Evolutionary conservation across 345 rosid genomes (phyloP), one percentile per base, ranked within the genome.

Genomic region (Rhizophora apiculata): DNA sequence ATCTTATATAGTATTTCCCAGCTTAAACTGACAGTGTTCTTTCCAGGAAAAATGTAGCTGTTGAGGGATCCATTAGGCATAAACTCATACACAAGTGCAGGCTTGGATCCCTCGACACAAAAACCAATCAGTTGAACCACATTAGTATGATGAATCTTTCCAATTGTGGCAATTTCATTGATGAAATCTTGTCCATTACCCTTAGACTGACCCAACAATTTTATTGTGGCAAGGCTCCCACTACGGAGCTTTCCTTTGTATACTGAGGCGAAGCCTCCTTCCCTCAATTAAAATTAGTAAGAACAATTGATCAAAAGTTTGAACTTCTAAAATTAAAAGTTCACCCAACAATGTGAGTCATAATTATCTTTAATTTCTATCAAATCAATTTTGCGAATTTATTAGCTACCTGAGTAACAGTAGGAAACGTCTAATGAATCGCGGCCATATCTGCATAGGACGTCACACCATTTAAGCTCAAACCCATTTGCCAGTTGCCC

Each of bases 61-160:
- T 69, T 27, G 22, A 69, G 65, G 18, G 65, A 69, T 46, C 65
- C 72, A 69, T 48, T 69, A 6, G 65, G 24, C 72, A 66, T 66
- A n/a, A 66, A 66, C 1, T 66, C 69, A 15, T 54, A 66, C 13
- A 66, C 8, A 54, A 66, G 72, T 11, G 65, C 72, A 11, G 13
- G 49, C 24, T 60, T 69, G 0, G 72, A 32, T 22, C 73, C 73
- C 22, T 61, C 73, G 0, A 19, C 64, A 51, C 32, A 60, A 19
- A 46, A 61, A 0, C 73, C 73, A 5, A 69, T 69, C 4, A 69
- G 37, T 18, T 19, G 58, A 15, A 69, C 73, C 7, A 61, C 37
- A 32, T 49, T 49, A 4, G 37, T 6, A 18, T 49, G 73, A 49
- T 69, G 48, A 60, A 69, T 69, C 32, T 34, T 61, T 29, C 73